Evolutionary conservation across 306 rosid genomes (phyloP).

Genomic region (Cyclanthera cordifolia): DNA sequence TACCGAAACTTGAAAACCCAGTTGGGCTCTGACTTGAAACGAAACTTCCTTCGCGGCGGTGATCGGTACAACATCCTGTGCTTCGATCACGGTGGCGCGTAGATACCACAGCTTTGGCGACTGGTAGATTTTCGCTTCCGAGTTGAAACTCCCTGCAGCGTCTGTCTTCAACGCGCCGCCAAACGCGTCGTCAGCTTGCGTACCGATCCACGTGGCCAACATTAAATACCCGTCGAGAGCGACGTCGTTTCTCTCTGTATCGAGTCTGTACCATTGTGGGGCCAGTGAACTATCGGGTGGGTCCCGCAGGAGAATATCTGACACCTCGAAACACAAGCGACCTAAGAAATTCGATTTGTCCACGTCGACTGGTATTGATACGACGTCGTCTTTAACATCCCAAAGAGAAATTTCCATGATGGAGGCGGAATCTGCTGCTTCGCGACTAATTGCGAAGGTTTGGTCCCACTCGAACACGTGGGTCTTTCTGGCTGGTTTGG

Average conservation of each 20-base stretch:
- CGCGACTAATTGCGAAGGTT: constrained; percentile 73
- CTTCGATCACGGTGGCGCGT: constrained; percentile 58
- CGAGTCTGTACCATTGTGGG: constrained; percentile 82
- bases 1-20: constrained; percentile 50
- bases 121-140: constrained; percentile 54
- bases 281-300: constrained; percentile 83
- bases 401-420: constrained; percentile 56
- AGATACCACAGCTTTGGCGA: constrained; percentile 91
- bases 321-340: constrained; percentile 65
- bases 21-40: constrained; percentile 47
- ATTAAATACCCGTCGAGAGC: constrained; percentile 53
- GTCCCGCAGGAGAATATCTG: constrained; percentile 65
- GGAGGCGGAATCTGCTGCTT: constrained; percentile 45
- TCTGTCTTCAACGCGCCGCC: constrained; percentile 71
- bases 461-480: constrained; percentile 73
- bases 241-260: constrained; percentile 61
- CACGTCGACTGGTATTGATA: constrained; percentile 11
- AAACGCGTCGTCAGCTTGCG: constrained; percentile 83
- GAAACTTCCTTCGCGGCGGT: constrained; percentile 26
- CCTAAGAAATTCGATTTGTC: constrained; percentile 37
- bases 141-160: constrained; percentile 22
- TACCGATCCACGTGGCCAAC: constrained; percentile 92
- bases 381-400: constrained; percentile 22
- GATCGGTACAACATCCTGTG: constrained; percentile 41
- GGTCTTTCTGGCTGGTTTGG: constrained; percentile 47